Evolutionary conservation across 148 eudicot species (phyloP).

Genomic region (Persicaria maculosa): DNA sequence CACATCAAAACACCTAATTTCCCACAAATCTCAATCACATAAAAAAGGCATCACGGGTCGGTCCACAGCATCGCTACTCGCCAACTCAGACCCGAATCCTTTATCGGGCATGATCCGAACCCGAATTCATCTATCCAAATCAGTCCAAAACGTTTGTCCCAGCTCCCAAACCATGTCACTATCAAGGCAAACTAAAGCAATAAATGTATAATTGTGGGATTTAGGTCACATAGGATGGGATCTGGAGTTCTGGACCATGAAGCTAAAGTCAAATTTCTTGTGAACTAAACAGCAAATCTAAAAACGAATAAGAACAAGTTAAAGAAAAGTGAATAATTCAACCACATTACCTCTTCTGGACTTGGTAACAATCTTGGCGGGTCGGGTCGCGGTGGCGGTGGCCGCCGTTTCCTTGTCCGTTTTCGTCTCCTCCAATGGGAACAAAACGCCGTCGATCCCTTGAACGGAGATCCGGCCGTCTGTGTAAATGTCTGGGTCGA

Average conservation of each 20-base stretch:
- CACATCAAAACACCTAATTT: background rate
- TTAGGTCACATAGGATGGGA: too few species aligned
- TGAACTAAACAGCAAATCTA: constrained; percentile 1
- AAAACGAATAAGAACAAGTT: background rate
- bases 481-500: constrained; percentile 89
- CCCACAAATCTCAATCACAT: background rate
- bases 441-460: constrained; percentile 80
- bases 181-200: too few species aligned
- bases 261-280: background rate
- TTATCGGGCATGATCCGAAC: background rate
- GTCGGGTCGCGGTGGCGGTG: constrained; percentile 12
- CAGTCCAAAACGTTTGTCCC: too few species aligned
- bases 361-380: constrained; percentile 43
- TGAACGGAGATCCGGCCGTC: constrained; percentile 95
- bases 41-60: too few species aligned
- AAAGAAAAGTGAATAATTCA: background rate
- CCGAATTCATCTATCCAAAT: background rate
- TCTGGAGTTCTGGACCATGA: background rate
- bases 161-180: too few species aligned
- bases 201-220: too few species aligned
- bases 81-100: background rate
- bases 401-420: constrained; percentile 4
- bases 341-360: constrained; percentile 62
- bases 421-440: constrained; percentile 42
- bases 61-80: background rate